Base-by-base conservation (phyloP, 1,284 basidiomycete species). In the Pseudozyma thailandica region DNA sequence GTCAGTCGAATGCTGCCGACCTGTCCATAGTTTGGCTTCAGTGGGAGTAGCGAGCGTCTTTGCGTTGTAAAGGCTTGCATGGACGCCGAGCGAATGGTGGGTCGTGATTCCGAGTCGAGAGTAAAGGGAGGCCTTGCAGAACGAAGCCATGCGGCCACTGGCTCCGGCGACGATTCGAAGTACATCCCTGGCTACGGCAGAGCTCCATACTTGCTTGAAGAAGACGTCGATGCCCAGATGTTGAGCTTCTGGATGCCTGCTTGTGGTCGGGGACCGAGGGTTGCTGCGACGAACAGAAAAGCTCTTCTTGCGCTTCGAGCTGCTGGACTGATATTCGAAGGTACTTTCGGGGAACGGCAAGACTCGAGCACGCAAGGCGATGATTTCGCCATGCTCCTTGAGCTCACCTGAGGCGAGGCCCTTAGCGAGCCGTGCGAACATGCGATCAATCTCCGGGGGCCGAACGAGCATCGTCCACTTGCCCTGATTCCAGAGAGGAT, bases 101-200 rank as follows among this genome's bases (percentile, higher is more conserved):
- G 27, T 55, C 15, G 23, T 42, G 42, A 69, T 58, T 15, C 54
- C 59, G 6, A 69, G 33, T 2, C 47, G 50, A 8, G 54, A 53
- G 47, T 69, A 62, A 25, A 69, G 50, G 48, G 54, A 58, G 0
- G 58, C 39, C 23, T 62, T 69, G 51, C 65, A 69, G 28, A 62
- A 58, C 6, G 50, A 30, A 3, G 65, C 20, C 58, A 69, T 56
- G n/a, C 43, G 33, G 7, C 65, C 65, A n/a, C 49, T 37, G 5
- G 18, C 45, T 1, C 20, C 39, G n/a, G 65, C 51, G 16, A 69
- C 33, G n/a, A 43, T 7, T 18, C 42, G 37, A 26, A 69, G 48
- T 25, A 54, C 65, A 1, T 54, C 42, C 0, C 55, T 47, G 38
- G 65, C 65, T 5, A 23, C 43, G 4, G 20, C 31, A 23, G 65